Conservation (phyloP, 176 grass and related monocot species). For the Thinopyrum elongatum region DNA sequence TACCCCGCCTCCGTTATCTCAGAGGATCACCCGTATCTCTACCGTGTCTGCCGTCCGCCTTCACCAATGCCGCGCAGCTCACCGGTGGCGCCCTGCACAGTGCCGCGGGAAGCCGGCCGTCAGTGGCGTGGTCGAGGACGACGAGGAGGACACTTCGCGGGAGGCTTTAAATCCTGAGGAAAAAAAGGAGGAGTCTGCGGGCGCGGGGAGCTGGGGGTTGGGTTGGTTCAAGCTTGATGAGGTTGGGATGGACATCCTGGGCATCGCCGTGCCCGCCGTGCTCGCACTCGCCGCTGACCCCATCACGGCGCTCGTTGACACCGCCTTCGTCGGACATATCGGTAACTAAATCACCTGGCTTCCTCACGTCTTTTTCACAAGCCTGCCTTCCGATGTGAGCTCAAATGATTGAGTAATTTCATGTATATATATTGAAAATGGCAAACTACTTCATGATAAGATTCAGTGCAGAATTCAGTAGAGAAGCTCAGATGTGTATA, state of each 20-base stretch:
- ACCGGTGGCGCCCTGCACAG: not conserved
- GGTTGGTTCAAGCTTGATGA: conserved; percentile 33
- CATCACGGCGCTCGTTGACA: conserved; percentile 60
- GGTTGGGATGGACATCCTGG: conserved; percentile 43
- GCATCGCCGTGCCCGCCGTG: conserved; percentile 47
- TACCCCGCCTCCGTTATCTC: not conserved
- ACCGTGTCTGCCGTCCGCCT: not conserved
- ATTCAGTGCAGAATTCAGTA: not conserved
- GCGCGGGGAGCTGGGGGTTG: not conserved
- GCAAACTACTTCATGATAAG: not conserved
- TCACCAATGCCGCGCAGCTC: not conserved
- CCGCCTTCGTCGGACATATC: conserved; percentile 64
- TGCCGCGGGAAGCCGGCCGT: conserved; percentile 33
- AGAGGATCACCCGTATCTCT: not conserved
- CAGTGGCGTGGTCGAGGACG: conserved; percentile 1
- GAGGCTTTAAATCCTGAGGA: not conserved
- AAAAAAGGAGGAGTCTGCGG: not conserved
- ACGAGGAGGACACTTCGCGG: not conserved
- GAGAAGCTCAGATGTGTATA: not conserved
- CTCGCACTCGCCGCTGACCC: conserved; percentile 66
- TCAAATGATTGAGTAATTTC: not conserved
- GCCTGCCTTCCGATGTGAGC: not conserved
- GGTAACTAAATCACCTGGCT: conserved; percentile 31
- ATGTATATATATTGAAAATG: not conserved
- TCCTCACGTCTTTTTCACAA: not conserved